Base-by-base conservation (phyloP, 345 rosid genomes). In the Viola odorata region DNA sequence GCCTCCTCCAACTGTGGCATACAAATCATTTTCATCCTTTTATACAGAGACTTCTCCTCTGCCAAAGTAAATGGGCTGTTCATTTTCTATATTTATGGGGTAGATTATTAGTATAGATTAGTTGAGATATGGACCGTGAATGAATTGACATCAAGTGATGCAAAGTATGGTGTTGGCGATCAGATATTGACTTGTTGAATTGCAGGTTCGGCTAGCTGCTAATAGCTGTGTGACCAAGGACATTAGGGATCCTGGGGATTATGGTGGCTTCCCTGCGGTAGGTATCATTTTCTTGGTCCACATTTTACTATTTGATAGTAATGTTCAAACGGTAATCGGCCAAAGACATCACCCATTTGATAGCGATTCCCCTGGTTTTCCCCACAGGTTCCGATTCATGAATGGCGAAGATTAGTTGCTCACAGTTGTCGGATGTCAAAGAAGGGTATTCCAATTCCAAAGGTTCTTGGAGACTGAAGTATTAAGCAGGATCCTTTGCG, bases 201-300 rank as follows among this genome's bases (percentile, higher is more conserved):
- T 69, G 61, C 76, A 89, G 91, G 96, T 83, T 51, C 88, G 87
- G 40, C 82, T 87, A 42, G 91, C 91, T 70, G 90, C 84, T 53
- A 90, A 82, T 73, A 83, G 88, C 74, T 78, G 81, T 66, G 97
- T 87, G 50, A 82, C 76, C 57, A 90, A 80, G 80, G 83, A 85
- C 79, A 90, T 90, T 48, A 78, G n/a, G 2, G 82, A 80, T 69
- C 81, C 91, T 40, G 97, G 95, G 14, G 97, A 87, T 69, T 90
- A 78, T 60, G 97, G 91, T 44, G 95, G 97, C 73, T 90, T 89
- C 69, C 95, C 95, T 64, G 91, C 95, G 59, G 95, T 89, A 80
- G 82, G 58, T 73, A 69, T 58, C 50, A 44, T 37, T 39, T 8
- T 62, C 37, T 8, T 39, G n/a, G n/a, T n/a, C n/a, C n/a, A n/a